These are phyloP conservation scores for Kickxella alabastrina DNA, from an alignment of 192 early-diverging fungal species.

Conservation along the genomic window DNA sequence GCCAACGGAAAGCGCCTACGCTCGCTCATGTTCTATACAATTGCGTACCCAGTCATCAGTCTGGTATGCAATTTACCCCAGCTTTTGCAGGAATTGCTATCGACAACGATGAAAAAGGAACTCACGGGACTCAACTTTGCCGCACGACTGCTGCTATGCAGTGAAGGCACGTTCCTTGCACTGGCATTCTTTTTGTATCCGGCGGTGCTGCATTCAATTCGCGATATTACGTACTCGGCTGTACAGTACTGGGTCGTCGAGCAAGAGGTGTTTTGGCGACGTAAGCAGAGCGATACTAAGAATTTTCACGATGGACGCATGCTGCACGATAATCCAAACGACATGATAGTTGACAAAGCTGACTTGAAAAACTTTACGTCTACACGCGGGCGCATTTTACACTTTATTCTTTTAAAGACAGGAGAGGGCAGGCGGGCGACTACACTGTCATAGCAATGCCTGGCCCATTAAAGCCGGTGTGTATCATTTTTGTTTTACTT, in stretches of 20 bases:
- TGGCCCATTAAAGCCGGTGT: background rate
- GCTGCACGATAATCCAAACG: background rate
- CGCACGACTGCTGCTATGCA: constrained; percentile 16
- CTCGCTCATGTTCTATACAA: constrained; percentile 44
- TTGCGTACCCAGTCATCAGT: constrained; percentile 44
- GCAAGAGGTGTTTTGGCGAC: constrained; percentile 46
- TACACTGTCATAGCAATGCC: too few relatives aligned
- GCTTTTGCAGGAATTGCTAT: constrained; percentile 37
- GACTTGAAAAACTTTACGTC: constrained; percentile 39
- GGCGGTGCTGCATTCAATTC: constrained; percentile 40
- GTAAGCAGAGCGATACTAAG: constrained; percentile 16
- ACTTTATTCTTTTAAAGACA: constrained; percentile 27
- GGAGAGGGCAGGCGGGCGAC: constrained; percentile 32
- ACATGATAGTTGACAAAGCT: constrained; percentile 14
- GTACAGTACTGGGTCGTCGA: constrained; percentile 51
- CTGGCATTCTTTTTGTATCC: constrained; percentile 44
- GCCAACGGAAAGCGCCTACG: constrained; percentile 47
- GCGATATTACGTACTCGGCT: constrained; percentile 36
- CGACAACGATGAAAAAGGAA: constrained; percentile 14
- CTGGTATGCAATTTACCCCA: constrained; percentile 42
- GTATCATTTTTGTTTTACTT: background rate
- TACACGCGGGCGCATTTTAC: constrained; percentile 27
- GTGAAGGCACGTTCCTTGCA: constrained; percentile 38
- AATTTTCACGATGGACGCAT: background rate
- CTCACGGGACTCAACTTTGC: constrained; percentile 15